Evolutionary conservation across 2,329 filamentous ascomycete species (phyloP).

Genomic region (Bipolaris bicolor): DNA sequence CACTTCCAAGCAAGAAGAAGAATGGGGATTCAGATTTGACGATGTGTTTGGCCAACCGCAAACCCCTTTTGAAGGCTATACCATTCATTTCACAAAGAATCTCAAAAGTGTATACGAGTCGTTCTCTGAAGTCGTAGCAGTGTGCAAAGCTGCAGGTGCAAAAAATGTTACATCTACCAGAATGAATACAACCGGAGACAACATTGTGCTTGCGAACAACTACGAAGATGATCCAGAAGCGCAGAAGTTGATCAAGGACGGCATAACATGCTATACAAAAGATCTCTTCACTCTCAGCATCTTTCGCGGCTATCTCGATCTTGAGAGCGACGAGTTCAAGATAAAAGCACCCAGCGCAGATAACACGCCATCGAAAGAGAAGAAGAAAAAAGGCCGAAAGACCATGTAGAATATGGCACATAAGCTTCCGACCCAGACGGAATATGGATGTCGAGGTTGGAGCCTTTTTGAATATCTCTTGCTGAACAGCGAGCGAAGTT

Average conservation of each 20-base stretch:
- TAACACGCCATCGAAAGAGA: conserved; percentile 9
- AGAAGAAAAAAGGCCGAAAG: conserved; percentile 26
- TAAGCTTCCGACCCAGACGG: too few species aligned
- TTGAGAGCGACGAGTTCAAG: conserved; percentile 50
- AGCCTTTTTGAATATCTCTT: not conserved
- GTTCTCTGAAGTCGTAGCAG: conserved; percentile 49
- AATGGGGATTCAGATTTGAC: conserved; percentile 48
- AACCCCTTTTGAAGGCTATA: conserved; percentile 56
- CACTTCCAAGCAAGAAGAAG: conserved; percentile 43
- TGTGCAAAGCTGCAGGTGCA: conserved; percentile 50
- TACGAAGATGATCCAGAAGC: conserved; percentile 48
- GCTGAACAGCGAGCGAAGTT: conserved; percentile 16
- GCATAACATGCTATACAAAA: conserved; percentile 49
- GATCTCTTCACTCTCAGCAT: conserved; percentile 54
- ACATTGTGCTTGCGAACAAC: conserved; percentile 48
- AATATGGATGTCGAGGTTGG: not conserved
- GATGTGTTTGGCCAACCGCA: conserved; percentile 43
- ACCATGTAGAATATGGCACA: conserved; percentile 9
- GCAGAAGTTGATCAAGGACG: conserved; percentile 39
- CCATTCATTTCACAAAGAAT: conserved; percentile 56
- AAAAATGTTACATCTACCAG: conserved; percentile 34
- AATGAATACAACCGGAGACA: conserved; percentile 27
- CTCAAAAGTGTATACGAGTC: conserved; percentile 41
- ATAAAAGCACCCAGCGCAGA: conserved; percentile 18
- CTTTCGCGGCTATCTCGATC: conserved; percentile 51